These are phyloP conservation scores for Lactarius akahatsu DNA, from an alignment of 768 basidiomycete species.

Conservation along the genomic window DNA sequence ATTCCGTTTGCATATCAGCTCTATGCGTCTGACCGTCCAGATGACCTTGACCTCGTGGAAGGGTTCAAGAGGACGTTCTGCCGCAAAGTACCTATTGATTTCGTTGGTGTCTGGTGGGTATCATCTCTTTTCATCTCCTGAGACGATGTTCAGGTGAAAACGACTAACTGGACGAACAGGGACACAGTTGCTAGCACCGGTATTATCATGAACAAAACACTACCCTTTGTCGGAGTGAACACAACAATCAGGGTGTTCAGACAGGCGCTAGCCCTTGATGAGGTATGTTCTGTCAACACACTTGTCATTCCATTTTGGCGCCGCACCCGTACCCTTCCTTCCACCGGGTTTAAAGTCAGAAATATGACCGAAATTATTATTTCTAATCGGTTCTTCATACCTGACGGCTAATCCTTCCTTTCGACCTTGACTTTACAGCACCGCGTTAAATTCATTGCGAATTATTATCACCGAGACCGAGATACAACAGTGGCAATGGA, in stretches of 20 bases:
- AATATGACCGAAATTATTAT: not conserved
- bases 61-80: constrained; percentile 77
- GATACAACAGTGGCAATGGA: constrained; percentile 9
- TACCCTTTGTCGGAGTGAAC: constrained; percentile 70
- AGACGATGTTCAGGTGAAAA: not conserved
- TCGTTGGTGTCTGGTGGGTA: constrained; percentile 73
- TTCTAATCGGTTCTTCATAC: not conserved
- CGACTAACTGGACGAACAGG: constrained; percentile 39
- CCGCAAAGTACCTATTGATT: constrained; percentile 68
- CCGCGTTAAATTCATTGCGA: constrained; percentile 64
- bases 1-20: constrained; percentile 73
- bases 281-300: constrained; percentile 43
- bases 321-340: not conserved
- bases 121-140: not conserved
- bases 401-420: not conserved
- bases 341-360: not conserved
- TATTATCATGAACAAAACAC: constrained; percentile 49
- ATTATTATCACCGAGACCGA: constrained; percentile 52
- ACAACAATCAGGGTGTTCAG: constrained; percentile 66
- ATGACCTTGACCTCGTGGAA: constrained; percentile 48
- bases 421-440: constrained; percentile 40
- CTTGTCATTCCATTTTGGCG: not conserved
- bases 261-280: constrained; percentile 77
- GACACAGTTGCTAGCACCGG: constrained; percentile 82
- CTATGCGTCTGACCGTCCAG: constrained; percentile 50